These are phyloP conservation scores for Kuraishia hungarica DNA, from an alignment of 805 yeast species.

Conservation along the genomic window DNA sequence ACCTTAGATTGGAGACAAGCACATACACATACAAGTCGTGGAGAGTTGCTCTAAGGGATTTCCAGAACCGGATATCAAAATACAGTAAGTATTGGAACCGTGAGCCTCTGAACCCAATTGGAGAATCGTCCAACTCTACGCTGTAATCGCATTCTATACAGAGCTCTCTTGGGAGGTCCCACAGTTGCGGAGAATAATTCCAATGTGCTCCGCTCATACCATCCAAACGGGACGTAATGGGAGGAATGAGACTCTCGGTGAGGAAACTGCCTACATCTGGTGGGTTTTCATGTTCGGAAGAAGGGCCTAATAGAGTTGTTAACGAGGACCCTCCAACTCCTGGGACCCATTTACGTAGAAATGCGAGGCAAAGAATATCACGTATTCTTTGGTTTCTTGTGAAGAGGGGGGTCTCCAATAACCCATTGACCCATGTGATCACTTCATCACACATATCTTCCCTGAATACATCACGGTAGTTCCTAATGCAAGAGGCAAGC, in stretches of 20 bases:
- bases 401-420: constrained; percentile 45
- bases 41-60: constrained; percentile 42
- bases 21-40: constrained; percentile 61
- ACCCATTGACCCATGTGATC: constrained; percentile 52
- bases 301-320: background rate
- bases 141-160: constrained; percentile 38
- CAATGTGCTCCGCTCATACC: background rate
- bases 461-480: constrained; percentile 60
- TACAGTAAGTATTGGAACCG: constrained; percentile 52
- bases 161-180: constrained; percentile 37
- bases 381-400: constrained; percentile 39
- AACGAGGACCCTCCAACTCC: constrained; percentile 28
- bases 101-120: constrained; percentile 28
- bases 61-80: constrained; percentile 71
- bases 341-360: constrained; percentile 52
- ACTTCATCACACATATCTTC: constrained; percentile 78
- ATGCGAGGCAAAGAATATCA: constrained; percentile 44
- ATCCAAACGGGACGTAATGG: constrained; percentile 14
- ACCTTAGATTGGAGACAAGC: constrained; percentile 49
- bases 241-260: constrained; percentile 28
- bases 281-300: constrained; percentile 1
- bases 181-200: constrained; percentile 12
- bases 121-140: background rate
- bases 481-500: constrained; percentile 55
- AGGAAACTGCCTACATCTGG: constrained; percentile 22